phyloP scores from a whole-genome alignment of 202 grass and related monocot species.

The Setaria viridis region DNA sequence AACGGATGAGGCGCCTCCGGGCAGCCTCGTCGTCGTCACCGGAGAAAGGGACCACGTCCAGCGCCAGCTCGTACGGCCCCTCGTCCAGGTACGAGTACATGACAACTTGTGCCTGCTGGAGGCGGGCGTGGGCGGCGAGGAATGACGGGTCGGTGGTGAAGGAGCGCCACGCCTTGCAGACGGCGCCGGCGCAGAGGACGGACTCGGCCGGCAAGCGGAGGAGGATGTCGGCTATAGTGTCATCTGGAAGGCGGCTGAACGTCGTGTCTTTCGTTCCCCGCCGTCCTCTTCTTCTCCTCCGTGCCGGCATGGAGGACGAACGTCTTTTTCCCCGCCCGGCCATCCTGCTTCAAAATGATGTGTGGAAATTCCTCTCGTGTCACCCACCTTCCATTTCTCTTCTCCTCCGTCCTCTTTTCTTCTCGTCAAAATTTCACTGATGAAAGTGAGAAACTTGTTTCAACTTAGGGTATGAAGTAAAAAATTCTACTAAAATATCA shows the following conservation, averaged over 20 bases:
- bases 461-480: no score
- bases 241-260: not conserved
- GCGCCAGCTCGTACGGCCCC: not conserved
- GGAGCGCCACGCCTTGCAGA: not conserved
- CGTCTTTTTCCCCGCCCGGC: not conserved
- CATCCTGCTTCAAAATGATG: no score
- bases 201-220: not conserved
- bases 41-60: not conserved
- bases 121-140: not conserved
- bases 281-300: not conserved
- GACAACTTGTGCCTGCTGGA: not conserved
- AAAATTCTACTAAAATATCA: no score
- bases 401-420: no score
- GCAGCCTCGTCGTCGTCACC: not conserved
- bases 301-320: no score
- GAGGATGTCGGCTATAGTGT: conserved; percentile 4
- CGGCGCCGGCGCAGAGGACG: not conserved
- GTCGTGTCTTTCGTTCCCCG: not conserved
- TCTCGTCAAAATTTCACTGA: no score
- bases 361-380: no score
- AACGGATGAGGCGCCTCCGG: not conserved
- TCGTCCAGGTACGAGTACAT: not conserved
- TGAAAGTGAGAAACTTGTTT: no score
- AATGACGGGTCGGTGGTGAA: not conserved
- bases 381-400: no score